phyloP scores from a whole-genome alignment of 208 protist genomes.

The Naegleria gruberi region DNA sequence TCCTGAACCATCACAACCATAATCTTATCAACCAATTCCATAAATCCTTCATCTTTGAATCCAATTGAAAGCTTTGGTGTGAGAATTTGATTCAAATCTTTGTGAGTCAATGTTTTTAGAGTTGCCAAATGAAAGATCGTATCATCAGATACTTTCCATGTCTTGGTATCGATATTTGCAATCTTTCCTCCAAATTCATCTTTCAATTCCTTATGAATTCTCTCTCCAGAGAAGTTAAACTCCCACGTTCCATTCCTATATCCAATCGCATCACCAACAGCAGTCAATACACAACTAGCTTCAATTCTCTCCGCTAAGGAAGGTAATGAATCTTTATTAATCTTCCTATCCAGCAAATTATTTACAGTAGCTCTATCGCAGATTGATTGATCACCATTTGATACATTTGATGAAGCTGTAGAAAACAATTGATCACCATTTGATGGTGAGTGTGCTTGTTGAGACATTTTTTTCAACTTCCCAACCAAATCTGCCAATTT shows the following conservation, averaged over 20 bases:
- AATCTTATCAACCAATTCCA: neutral
- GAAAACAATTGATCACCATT: too few species aligned
- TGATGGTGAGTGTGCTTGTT: too few species aligned
- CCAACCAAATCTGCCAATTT: too few species aligned
- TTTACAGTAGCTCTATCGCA: too few species aligned
- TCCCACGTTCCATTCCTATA: neutral
- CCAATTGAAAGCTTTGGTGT: too few species aligned
- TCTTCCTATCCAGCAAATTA: too few species aligned
- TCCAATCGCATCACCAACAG: neutral
- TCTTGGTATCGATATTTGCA: neutral
- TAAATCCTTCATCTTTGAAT: neutral
- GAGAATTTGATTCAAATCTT: too few species aligned
- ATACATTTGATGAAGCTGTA: too few species aligned
- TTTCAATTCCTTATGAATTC: neutral
- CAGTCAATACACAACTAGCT: neutral
- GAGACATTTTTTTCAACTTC: too few species aligned
- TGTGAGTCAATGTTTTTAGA: neutral
- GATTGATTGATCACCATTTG: too few species aligned
- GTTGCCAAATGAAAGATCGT: constrained; percentile 4
- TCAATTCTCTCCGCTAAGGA: too few species aligned
- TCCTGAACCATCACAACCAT: neutral
- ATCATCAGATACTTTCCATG: neutral
- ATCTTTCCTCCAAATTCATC: neutral
- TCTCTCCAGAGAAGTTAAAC: neutral
- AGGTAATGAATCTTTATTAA: too few species aligned